Evolutionary conservation across 352 stramenopile genomes (phyloP).

Genomic region (Pythium brassicae): DNA sequence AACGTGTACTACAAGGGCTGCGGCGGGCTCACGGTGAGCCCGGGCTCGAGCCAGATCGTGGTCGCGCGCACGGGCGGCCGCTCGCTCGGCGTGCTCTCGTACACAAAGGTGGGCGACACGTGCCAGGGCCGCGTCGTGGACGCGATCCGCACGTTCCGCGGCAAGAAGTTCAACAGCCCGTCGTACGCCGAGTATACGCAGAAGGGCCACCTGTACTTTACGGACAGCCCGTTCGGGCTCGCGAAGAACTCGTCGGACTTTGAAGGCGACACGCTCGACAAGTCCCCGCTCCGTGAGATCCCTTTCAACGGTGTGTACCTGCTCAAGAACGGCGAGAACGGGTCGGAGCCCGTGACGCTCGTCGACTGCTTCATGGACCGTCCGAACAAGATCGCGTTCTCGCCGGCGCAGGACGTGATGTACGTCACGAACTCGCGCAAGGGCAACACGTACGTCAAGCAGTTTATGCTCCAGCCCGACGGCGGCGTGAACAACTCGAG

Average conservation of each 20-base stretch:
- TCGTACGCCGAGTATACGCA: constrained; percentile 60
- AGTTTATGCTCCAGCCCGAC: constrained; percentile 49
- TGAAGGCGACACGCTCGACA: constrained; percentile 60
- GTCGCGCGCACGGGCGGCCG: constrained; percentile 73
- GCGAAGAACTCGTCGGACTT: constrained; percentile 53
- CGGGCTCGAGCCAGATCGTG: constrained; percentile 53
- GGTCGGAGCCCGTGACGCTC: constrained; percentile 37
- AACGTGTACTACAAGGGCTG: constrained; percentile 78
- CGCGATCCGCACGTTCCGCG: constrained; percentile 64
- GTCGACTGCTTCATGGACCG: constrained; percentile 74
- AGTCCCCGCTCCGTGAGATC: constrained; percentile 63
- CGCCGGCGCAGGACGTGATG: constrained; percentile 60
- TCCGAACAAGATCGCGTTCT: constrained; percentile 84
- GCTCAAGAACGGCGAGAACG: constrained; percentile 40
- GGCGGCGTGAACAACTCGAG: constrained; percentile 47
- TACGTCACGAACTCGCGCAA: constrained; percentile 81
- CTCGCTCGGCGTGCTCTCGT: constrained; percentile 68
- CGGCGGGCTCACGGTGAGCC: constrained; percentile 70
- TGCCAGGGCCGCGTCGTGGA: constrained; percentile 77
- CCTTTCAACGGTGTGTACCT: constrained; percentile 79
- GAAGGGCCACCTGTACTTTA: constrained; percentile 75
- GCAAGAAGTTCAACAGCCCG: constrained; percentile 77
- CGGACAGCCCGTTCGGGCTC: constrained; percentile 72
- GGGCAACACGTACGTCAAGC: constrained; percentile 76
- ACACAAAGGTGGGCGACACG: constrained; percentile 34